Base-by-base conservation (phyloP, 352 stramenopile species). In the Globisporangium parvum region DNA sequence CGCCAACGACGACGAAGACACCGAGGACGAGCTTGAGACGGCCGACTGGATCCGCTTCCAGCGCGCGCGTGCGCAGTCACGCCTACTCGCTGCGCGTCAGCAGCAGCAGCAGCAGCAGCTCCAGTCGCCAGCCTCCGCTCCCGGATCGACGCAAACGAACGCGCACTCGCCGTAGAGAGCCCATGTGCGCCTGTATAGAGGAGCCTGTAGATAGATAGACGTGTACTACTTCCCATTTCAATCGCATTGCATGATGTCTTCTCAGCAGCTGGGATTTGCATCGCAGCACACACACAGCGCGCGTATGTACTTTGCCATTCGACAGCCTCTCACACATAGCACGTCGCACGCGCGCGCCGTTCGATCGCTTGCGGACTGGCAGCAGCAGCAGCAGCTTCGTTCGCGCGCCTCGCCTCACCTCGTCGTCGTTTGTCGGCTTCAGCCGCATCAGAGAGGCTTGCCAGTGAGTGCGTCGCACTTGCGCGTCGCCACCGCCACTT, bases 11-110 rank as follows among this genome's bases (percentile, higher is more conserved):
- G 65, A 61, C 48, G 70, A 80, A 68, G 77, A 88, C 66, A 80
- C 77, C 39, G 75, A 85, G 47, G 75, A 79, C 52, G 75, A 86
- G 55, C 54, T 70, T 45, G 71, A 83, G 58, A 79, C 72, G 21
- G 66, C 73, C 46, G 70, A 77, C 40, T 85, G 70, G 70, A 76
- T 79, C 51, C 62, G 68, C 46, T 80, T 80, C 65, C 69, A 85
- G 72, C 75, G 75, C 51, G 70, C 70, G 70, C 72, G 75, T 45
- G 62, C 69, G 33, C 67, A 80, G 40, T 70, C 58, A 65, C 73
- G 71, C 42, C 64, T 85, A 40, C 66, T 61, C 42, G 71, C 72
- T 40, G 66, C 71, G 24, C 71, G 71, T n/a, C 67, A 69, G 47
- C 66, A 61, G 17, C 65, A 83, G 56, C 55, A 56, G 15, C 37